phyloP scores from a whole-genome alignment of 441 rosid genomes.

The Brassica hybrid region DNA sequence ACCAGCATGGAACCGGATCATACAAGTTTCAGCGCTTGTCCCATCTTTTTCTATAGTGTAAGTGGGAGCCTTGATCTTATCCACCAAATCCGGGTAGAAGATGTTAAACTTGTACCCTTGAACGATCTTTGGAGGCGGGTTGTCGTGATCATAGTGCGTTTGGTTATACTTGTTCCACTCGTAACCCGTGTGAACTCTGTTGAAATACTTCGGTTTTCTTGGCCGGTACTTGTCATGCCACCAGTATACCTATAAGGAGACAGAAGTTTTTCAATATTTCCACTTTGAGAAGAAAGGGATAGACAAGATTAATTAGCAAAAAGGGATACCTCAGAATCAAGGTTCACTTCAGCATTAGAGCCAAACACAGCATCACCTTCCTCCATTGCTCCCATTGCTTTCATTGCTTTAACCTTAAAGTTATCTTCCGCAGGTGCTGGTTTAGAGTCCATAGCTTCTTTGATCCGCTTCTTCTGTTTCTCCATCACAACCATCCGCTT shows the following conservation, averaged over 20 bases:
- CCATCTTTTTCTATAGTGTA: constrained; percentile 89
- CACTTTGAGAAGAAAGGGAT: not conserved
- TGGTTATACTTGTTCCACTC: constrained; percentile 98
- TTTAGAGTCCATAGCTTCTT: constrained; percentile 77
- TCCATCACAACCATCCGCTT: constrained; percentile 68
- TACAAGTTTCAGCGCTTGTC: constrained; percentile 79
- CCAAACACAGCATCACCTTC: constrained; percentile 97
- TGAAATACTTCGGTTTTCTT: constrained; percentile 91
- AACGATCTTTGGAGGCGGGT: constrained; percentile 93
- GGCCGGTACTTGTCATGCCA: constrained; percentile 99
- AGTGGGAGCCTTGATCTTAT: constrained; percentile 80
- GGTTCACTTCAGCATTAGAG: constrained; percentile 88
- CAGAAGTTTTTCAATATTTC: not conserved
- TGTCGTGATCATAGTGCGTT: constrained; percentile 94
- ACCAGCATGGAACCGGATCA: constrained; percentile 89
- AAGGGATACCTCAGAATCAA: constrained; percentile 71
- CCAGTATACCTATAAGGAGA: constrained; percentile 70
- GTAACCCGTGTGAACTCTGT: constrained; percentile 94
- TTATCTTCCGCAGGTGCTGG: constrained; percentile 75
- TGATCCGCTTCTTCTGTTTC: constrained; percentile 75
- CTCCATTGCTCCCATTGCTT: constrained; percentile 94
- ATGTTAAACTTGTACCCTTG: constrained; percentile 97
- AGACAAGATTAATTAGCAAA: not conserved
- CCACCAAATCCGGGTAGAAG: constrained; percentile 93
- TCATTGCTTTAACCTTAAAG: constrained; percentile 88